Evolutionary conservation across 768 basidiomycete genomes (phyloP), one percentile per base, ranked within the genome.

Genomic region (Naganishia randhawae): DNA sequence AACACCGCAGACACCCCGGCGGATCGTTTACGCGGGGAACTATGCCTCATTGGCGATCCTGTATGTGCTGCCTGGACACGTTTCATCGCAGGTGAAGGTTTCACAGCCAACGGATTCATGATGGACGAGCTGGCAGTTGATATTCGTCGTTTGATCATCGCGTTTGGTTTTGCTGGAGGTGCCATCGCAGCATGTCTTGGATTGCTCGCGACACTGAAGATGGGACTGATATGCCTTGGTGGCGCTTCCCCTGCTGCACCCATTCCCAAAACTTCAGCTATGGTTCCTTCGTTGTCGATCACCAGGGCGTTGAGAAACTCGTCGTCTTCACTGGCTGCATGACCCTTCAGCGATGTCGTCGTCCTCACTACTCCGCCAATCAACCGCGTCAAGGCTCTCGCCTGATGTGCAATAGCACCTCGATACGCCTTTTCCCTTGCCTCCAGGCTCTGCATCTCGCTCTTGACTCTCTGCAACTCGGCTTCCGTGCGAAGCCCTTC

Each of bases 401-500:
- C 70, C 42, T 71, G 70, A 32, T 50, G 52, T 14, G 62, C 42
- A 39, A 71, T 66, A 13, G 55, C 41, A 22, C 52, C 64, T 32
- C 72, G 63, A 52, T 73, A 73, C 41, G 67, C 67, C 54, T 66
- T 73, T 48, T 73, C 73, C 39, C 69, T 63, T 13, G 73, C 73
- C 22, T 69, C 69, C 19, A 72, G 37, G 3, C 73, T 64, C 45
- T 68, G 67, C 35, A 50, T 63, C 14, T 57, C 64, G 19, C 70
- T 57, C 51, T 74, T 69, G 17, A 69, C 65, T 50, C 69, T 65
- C 32, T 66, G 65, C 33, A 71, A 31, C 42, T 63, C 32, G 29
- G 72, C 72, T 39, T 63, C 69, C 17, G 68, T 35, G 52, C 66
- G 69, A 50, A 73, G 63, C 22, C 66, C 64, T n/a, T 69, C 63